Evolutionary conservation across 768 basidiomycete species (phyloP).

Genomic region (Guyanaporus albipodus): DNA sequence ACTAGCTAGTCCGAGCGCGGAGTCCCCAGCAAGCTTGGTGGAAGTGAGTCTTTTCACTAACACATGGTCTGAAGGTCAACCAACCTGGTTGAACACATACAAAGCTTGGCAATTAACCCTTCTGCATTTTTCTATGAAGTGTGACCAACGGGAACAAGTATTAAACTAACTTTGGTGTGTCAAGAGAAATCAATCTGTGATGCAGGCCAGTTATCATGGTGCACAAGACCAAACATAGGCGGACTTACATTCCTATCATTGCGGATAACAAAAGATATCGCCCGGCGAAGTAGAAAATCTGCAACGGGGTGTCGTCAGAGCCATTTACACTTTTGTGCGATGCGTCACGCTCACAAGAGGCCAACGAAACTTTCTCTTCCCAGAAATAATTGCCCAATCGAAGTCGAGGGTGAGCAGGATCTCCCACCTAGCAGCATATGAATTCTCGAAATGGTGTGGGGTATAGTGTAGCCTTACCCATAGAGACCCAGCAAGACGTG

Average conservation of each 20-base stretch:
- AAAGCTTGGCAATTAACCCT: constrained; percentile 42
- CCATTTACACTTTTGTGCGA: neutral
- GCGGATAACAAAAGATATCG: constrained; percentile 44
- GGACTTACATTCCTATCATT: constrained; percentile 43
- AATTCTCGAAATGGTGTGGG: neutral
- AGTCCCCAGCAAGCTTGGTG: constrained; percentile 39
- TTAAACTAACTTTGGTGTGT: constrained; percentile 27
- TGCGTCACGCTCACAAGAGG: constrained; percentile 37
- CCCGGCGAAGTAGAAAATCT: constrained; percentile 45
- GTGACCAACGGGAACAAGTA: neutral
- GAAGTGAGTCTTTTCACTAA: neutral
- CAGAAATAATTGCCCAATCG: constrained; percentile 38
- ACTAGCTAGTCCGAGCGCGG: constrained; percentile 42
- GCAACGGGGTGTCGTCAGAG: constrained; percentile 5
- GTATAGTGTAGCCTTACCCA: constrained; percentile 30
- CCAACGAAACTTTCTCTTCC: constrained; percentile 44
- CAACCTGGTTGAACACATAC: constrained; percentile 47
- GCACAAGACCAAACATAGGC: neutral
- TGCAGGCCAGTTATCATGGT: neutral
- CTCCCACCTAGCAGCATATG: constrained; percentile 37
- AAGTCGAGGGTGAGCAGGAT: constrained; percentile 39
- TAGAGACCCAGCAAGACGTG: constrained; percentile 44
- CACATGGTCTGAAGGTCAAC: neutral
- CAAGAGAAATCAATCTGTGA: constrained; percentile 33
- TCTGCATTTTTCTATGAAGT: constrained; percentile 18